These are phyloP conservation scores for Cladosporium sp. DNA, from an alignment of 2,329 filamentous ascomycete genomes.

Conservation along the genomic window DNA sequence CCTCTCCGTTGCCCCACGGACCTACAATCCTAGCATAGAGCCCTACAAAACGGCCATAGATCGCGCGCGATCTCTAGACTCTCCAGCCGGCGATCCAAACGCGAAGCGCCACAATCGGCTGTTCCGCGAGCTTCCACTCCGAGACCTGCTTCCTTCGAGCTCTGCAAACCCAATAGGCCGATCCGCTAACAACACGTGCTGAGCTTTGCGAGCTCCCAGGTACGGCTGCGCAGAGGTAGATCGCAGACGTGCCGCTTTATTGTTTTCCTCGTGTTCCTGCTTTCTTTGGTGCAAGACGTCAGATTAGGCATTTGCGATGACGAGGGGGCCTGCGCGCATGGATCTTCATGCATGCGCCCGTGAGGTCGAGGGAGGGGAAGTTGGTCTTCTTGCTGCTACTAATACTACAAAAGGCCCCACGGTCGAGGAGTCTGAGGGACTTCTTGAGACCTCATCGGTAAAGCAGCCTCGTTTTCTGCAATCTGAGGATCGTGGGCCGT, in stretches of 20 bases:
- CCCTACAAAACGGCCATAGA: background rate
- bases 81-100: background rate
- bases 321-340: background rate
- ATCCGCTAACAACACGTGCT: background rate
- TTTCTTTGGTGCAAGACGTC: background rate
- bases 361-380: slow-evolving; percentile 5
- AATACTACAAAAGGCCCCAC: background rate
- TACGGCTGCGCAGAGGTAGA: background rate
- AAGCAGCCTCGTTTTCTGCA: slow-evolving; percentile 1
- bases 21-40: background rate
- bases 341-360: background rate
- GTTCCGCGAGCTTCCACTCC: background rate
- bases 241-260: background rate
- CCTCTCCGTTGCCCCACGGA: background rate
- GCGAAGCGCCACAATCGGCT: background rate
- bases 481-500: background rate
- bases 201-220: background rate
- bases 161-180: background rate
- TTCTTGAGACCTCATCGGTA: background rate
- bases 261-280: background rate
- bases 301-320: background rate
- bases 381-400: background rate
- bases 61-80: background rate
- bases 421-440: background rate
- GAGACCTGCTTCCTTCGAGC: background rate